Evolutionary conservation across 352 stramenopile genomes (phyloP), one percentile per base, ranked within the genome.

Genomic region (Lagenidium sp.): DNA sequence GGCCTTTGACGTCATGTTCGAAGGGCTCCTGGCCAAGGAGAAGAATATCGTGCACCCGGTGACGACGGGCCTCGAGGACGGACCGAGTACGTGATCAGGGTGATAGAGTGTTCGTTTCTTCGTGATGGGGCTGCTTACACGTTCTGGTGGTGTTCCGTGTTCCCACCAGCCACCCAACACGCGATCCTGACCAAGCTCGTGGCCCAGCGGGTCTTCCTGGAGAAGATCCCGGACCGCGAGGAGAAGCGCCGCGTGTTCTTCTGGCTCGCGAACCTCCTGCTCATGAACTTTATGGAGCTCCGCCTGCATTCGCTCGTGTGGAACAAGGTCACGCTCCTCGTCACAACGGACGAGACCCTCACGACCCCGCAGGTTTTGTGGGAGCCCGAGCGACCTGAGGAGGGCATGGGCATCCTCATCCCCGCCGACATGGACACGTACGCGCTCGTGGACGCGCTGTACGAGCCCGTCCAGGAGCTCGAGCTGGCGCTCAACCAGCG

Each of bases 271-370:
- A 85, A 85, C 44, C 53, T 82, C 4, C 47, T 92, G n/a, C 63
- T 92, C 3, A 55, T 80, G 34, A 76, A 92, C 50, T 92, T 92
- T 51, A 85, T 85, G 71, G 76, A 89, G 36, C 49, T 92, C 31
- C 65, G 73, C 36, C 55, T 92, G 15, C 74, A 87, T 52, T 75
- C 66, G 41, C 68, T 88, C 23, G 74, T 92, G 45, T 92, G 76
- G 80, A 92, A 92, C 60, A 86, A 86, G 44, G 58, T 89, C 20
- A 69, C 77, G 49, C 60, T 92, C 15, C 57, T 89, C 10, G 44
- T 89, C 19, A 84, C 69, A 20, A 50, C 60, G 1, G 71, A 87
- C 13, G 32, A 43, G 12, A 45, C 51, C 13, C 25, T 53, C 4
- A 34, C 60, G 21, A 60, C 55, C 8, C 58, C 65, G 1, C 57